Conservation (phyloP, 148 eudicot species). For the Silene latifolia region DNA sequence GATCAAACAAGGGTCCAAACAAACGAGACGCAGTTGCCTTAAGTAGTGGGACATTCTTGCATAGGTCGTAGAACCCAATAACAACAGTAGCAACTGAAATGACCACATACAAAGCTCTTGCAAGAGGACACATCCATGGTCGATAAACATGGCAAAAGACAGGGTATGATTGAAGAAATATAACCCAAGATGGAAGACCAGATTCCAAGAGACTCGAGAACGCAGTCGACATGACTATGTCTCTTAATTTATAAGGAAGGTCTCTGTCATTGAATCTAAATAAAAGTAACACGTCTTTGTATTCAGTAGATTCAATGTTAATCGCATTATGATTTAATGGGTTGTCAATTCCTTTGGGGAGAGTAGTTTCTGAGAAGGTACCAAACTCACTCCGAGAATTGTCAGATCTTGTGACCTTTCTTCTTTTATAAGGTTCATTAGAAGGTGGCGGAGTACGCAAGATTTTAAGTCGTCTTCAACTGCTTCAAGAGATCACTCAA, state of each 20-base stretch:
- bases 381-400: constrained; percentile 37
- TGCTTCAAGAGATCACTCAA: constrained; percentile 34
- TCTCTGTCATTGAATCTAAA: constrained; percentile 77
- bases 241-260: constrained; percentile 72
- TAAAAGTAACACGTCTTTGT: constrained; percentile 71
- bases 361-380: constrained; percentile 33
- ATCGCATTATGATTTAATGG: constrained; percentile 51
- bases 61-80: constrained; percentile 90
- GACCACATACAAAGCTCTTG: constrained; percentile 69
- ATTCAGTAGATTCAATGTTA: constrained; percentile 51
- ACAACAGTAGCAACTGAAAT: constrained; percentile 78
- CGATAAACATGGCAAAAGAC: constrained; percentile 82
- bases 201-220: constrained; percentile 83
- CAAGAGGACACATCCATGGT: constrained; percentile 99
- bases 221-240: constrained; percentile 76
- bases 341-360: constrained; percentile 32
- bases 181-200: constrained; percentile 99
- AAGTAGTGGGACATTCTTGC: constrained; percentile 93
- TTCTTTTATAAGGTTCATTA: constrained; percentile 72
- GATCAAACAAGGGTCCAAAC: constrained; percentile 85
- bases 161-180: constrained; percentile 94
- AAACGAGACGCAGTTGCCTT: constrained; percentile 88
- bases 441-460: constrained; percentile 69
- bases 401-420: constrained; percentile 53
- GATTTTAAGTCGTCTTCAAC: constrained; percentile 19